Percentiles rank a stretch among this genome's conserved stretches.
Evolutionary conservation across 2,329 filamentous ascomycete genomes (phyloP).

Genomic region (Curvularia eragrostidis): DNA sequence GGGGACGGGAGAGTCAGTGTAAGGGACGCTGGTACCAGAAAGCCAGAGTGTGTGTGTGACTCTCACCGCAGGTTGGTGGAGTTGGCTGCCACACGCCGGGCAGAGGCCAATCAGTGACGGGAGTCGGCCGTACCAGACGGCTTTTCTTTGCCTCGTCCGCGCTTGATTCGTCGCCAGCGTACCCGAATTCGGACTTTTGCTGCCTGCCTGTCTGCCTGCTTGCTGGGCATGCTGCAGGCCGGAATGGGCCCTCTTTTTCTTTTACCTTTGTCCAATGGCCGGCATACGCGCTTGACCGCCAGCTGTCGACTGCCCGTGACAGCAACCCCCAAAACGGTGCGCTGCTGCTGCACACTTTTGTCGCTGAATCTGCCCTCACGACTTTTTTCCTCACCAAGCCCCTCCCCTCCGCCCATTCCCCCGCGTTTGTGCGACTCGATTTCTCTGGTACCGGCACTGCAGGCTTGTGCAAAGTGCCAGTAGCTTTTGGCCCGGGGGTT

Average conservation of each 20-base stretch:
- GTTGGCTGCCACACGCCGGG: conserved; percentile 28
- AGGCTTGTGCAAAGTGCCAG: conserved; percentile 21
- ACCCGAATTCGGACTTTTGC: conserved; percentile 24
- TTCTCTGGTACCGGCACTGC: conserved; percentile 12
- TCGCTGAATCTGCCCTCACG: background rate
- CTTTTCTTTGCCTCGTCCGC: conserved; percentile 19
- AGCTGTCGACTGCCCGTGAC: conserved; percentile 18
- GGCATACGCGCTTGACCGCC: conserved; percentile 36
- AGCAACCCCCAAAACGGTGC: conserved; percentile 22
- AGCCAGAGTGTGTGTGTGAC: conserved; percentile 24
- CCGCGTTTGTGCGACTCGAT: conserved; percentile 24
- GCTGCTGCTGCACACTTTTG: conserved; percentile 22
- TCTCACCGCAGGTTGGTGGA: conserved; percentile 37
- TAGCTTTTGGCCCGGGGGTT: conserved; percentile 9
- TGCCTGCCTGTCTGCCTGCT: conserved; percentile 11
- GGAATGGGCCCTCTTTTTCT: conserved; percentile 10
- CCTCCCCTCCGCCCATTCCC: conserved; percentile 3
- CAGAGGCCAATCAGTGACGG: conserved; percentile 28
- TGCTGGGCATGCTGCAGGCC: conserved; percentile 31
- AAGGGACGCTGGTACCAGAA: conserved; percentile 17
- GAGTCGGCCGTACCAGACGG: conserved; percentile 23
- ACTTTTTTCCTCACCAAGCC: conserved; percentile 8
- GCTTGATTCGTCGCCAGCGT: conserved; percentile 28
- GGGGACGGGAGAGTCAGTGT: conserved; percentile 2
- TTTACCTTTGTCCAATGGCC: conserved; percentile 10